Evolutionary conservation across 2,329 filamentous ascomycete genomes (phyloP).

Genomic region (Pyrenochaeta sp.): DNA sequence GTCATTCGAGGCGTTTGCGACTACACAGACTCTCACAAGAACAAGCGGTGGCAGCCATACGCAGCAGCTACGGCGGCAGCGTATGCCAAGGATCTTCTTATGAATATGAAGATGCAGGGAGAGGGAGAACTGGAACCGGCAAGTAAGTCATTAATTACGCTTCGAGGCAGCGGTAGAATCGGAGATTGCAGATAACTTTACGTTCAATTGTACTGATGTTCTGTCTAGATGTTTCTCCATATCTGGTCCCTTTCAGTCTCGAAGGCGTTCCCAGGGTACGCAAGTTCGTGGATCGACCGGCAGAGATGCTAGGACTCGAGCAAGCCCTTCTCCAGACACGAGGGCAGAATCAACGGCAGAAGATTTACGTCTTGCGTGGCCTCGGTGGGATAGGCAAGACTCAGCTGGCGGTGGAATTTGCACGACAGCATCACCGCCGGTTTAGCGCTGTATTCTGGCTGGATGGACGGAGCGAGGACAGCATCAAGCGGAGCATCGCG

Average conservation of each 20-base stretch:
- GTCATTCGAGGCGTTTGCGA: constrained; percentile 32
- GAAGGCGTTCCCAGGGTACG: constrained; percentile 22
- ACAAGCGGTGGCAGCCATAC: constrained; percentile 21
- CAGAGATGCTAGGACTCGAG: constrained; percentile 25
- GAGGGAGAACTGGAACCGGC: constrained; percentile 3
- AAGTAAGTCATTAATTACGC: too few relatives aligned
- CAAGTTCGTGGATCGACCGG: constrained; percentile 24
- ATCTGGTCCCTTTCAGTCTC: constrained; percentile 30
- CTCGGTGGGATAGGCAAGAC: constrained; percentile 38
- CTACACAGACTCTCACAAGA: constrained; percentile 24
- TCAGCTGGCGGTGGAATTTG: constrained; percentile 32
- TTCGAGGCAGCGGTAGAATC: too few relatives aligned
- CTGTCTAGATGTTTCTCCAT: too few relatives aligned
- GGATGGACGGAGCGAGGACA: constrained; percentile 25
- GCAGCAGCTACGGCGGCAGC: constrained; percentile 25
- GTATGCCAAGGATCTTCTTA: constrained; percentile 21
- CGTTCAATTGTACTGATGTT: too few relatives aligned
- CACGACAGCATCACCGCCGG: constrained; percentile 19
- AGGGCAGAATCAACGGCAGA: constrained; percentile 14
- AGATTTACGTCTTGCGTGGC: constrained; percentile 21
- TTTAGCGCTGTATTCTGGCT: constrained; percentile 34
- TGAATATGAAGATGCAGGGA: background rate
- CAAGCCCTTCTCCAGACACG: constrained; percentile 16
- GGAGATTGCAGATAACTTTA: too few relatives aligned
- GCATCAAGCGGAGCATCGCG: constrained; percentile 26